phyloP scores from a whole-genome alignment of 2,329 filamentous ascomycete genomes.

The Botrytis deweyae region DNA sequence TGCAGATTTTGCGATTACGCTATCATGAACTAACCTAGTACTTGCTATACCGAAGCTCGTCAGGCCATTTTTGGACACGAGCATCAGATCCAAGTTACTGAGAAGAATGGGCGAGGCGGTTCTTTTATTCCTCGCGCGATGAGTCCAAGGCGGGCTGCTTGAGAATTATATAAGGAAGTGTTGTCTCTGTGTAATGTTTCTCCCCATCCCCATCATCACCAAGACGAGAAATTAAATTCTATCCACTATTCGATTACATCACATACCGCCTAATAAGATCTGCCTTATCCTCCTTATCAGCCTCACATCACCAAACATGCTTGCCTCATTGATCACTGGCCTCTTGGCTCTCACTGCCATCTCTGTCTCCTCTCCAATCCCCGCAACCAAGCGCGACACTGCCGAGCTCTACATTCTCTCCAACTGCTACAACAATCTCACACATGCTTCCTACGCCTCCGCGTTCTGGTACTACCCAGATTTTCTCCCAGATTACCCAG shows the following conservation, averaged over 20 bases:
- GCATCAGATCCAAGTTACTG: not conserved
- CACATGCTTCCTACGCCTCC: conserved; percentile 9
- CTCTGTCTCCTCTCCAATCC: conserved; percentile 6
- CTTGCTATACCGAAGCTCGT: conserved; percentile 1
- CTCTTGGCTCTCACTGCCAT: not conserved
- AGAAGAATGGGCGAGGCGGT: not conserved
- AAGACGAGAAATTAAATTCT: not conserved
- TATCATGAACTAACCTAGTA: not conserved
- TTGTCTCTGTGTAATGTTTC: not conserved
- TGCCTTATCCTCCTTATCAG: not conserved
- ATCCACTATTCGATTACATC: not conserved
- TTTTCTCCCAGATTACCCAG: conserved; percentile 10
- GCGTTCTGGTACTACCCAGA: conserved; percentile 20
- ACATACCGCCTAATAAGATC: not conserved
- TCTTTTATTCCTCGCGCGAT: not conserved
- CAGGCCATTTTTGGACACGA: conserved; percentile 7
- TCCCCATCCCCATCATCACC: conserved; percentile 1
- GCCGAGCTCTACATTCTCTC: conserved; percentile 18
- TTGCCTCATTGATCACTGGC: conserved; percentile 8
- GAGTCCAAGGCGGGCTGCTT: not conserved
- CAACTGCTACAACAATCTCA: conserved; percentile 18
- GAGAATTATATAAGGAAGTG: conserved; percentile 6
- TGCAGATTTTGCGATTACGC: not conserved
- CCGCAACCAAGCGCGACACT: conserved; percentile 10
- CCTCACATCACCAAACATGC: not conserved